A percentile compares a stretch with the other conserved stretches of the same genome.
Conservation (phyloP, 2,329 filamentous ascomycete species). For the Westerdykella aurantiaca region DNA sequence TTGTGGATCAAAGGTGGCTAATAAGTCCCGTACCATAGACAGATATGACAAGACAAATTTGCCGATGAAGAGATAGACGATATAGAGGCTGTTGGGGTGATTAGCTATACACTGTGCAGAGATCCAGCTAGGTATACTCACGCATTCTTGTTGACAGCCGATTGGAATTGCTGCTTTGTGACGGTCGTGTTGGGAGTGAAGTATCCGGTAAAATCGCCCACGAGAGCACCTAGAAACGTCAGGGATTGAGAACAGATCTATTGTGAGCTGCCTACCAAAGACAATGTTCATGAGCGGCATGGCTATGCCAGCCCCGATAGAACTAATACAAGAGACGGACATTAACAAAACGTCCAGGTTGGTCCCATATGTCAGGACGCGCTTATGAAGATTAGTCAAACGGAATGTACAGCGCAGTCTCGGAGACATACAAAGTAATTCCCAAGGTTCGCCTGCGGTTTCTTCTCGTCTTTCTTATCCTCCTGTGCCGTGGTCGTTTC, state of each 20-base stretch:
- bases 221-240: constrained; percentile 26
- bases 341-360: constrained; percentile 28
- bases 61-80: constrained; percentile 33
- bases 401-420: background rate
- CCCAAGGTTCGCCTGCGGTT: constrained; percentile 15
- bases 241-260: background rate
- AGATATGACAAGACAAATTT: constrained; percentile 33
- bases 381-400: constrained; percentile 14
- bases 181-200: constrained; percentile 42
- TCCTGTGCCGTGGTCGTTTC: background rate
- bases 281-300: constrained; percentile 56
- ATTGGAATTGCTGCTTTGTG: constrained; percentile 46
- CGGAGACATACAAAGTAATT: constrained; percentile 29
- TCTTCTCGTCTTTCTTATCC: constrained; percentile 12
- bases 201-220: constrained; percentile 55
- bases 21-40: constrained; percentile 20
- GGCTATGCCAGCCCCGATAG: constrained; percentile 30
- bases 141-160: constrained; percentile 45
- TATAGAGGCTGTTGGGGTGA: constrained; percentile 15
- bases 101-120: background rate
- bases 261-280: constrained; percentile 41
- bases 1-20: background rate
- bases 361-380: constrained; percentile 32
- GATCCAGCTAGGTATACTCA: constrained; percentile 17
- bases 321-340: constrained; percentile 20